Conservation (phyloP, 768 basidiomycete genomes). For the Pleurotus salmoneostramineus region DNA sequence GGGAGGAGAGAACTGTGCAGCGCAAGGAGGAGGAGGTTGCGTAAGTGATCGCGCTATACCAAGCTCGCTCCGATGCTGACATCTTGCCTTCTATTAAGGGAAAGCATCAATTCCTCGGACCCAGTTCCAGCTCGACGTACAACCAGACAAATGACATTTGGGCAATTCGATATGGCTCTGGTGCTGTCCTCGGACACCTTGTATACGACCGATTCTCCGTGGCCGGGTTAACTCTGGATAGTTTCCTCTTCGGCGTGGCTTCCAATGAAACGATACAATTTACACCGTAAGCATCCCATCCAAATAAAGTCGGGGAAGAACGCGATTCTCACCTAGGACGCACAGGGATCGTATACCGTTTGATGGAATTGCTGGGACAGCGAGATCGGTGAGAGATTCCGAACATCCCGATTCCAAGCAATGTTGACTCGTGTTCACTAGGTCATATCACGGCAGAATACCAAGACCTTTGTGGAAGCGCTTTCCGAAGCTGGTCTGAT, state of each 20-base stretch:
- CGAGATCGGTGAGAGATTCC: conserved; percentile 15
- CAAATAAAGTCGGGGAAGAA: not conserved
- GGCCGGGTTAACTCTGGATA: not conserved
- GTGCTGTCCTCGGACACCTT: conserved; percentile 3
- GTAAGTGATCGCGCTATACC: not conserved
- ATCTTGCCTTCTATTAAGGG: conserved; percentile 27
- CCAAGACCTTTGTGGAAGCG: conserved; percentile 54
- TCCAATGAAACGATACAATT: conserved; percentile 6
- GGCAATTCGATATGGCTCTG: conserved; percentile 26
- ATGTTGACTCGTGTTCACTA: conserved; percentile 12
- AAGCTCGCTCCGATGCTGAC: no score
- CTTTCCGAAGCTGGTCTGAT: conserved; percentile 47
- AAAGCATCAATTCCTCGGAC: conserved; percentile 55
- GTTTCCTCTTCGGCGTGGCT: conserved; percentile 4
- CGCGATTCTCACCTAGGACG: not conserved
- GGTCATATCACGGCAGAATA: conserved; percentile 49
- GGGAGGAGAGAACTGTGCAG: conserved; percentile 23
- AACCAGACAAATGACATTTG: conserved; percentile 41
- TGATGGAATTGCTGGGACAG: conserved; percentile 57
- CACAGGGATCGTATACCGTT: conserved; percentile 30
- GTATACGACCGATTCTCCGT: conserved; percentile 1
- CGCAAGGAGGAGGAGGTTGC: conserved; percentile 5
- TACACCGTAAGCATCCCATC: not conserved
- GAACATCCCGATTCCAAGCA: not conserved
- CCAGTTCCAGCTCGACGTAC: conserved; percentile 54